Evolutionary conservation across 495 filamentous ascomycete genomes (phyloP), one percentile per base, ranked within the genome.

Genomic region (Halenospora varia): DNA sequence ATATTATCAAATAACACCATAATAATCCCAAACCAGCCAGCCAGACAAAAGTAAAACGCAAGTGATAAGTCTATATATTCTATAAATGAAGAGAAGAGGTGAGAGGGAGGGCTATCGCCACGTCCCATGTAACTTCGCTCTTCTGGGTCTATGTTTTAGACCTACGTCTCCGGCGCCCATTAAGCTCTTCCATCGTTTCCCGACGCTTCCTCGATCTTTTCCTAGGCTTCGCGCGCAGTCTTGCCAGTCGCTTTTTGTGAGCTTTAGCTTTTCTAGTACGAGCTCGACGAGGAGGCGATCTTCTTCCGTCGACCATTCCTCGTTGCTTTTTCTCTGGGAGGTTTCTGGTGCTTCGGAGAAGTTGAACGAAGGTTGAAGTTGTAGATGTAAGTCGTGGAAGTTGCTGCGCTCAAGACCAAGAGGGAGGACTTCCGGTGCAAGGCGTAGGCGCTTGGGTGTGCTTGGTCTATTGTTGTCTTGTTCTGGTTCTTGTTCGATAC

Each of bases 211-310:
- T n/a, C 82, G 71, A 63, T 88, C 84, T 66, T 83, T 87, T 19
- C 82, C 81, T 55, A 92, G 75, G 60, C 74, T 81, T 45, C 80
- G 75, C 53, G 88, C 88, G 71, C 88, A 92, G 56, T 91, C 88
- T 47, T 89, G 85, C 89, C 87, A 91, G 55, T 92, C 87, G 52
- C 75, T 79, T 68, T 84, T 85, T 42, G 81, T 82, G 22, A 92
- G 81, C 59, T 82, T 82, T 49, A 91, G 79, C 66, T 90, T 92
- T 65, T 87, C 83, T 2, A 92, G 75, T 26, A 92, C 87, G 24
- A 90, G 72, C 64, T 89, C 82, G 22, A 92, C 81, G 3, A 93
- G 75, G 20, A 83, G 78, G 51, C 85, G 74, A 68, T 92, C 88
- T 61, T 91, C 85, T 48, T 86, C 82, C 3, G 77, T 73, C 40